Percentiles rank a stretch among this genome's conserved stretches.
These are phyloP conservation scores for Fraxinus nigra DNA, from an alignment of 305 asterid genomes.

Conservation along the genomic window DNA sequence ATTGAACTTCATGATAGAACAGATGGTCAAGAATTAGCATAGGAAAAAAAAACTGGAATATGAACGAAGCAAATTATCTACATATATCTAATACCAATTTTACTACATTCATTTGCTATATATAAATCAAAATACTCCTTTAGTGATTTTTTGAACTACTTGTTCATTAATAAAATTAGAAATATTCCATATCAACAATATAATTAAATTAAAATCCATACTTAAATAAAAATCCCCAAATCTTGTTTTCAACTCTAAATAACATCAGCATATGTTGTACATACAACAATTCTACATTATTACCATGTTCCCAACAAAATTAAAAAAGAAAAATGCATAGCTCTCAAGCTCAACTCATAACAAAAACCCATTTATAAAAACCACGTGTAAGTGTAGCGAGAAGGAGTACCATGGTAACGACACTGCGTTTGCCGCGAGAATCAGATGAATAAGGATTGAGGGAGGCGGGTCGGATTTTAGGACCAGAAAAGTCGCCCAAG, in stretches of 20 bases:
- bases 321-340: background rate
- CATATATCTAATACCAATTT: background rate
- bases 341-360: background rate
- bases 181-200: background rate
- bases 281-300: background rate
- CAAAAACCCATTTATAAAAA: background rate
- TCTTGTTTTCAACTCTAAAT: conserved; percentile 3
- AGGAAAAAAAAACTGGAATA: background rate
- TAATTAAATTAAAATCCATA: background rate
- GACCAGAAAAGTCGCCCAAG: conserved; percentile 60
- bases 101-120: background rate
- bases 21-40: background rate
- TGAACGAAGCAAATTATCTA: background rate
- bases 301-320: conserved; percentile 5
- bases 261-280: background rate
- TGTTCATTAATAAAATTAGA: background rate
- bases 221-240: background rate
- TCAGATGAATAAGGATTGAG: conserved; percentile 41
- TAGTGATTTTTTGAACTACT: background rate
- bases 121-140: background rate
- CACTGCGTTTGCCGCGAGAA: conserved; percentile 56
- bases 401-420: conserved; percentile 63
- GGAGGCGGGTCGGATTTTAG: conserved; percentile 56
- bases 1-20: background rate
- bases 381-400: background rate